Evolutionary conservation across 2,329 filamentous ascomycete species (phyloP).

Genomic region (Colletotrichum horii): DNA sequence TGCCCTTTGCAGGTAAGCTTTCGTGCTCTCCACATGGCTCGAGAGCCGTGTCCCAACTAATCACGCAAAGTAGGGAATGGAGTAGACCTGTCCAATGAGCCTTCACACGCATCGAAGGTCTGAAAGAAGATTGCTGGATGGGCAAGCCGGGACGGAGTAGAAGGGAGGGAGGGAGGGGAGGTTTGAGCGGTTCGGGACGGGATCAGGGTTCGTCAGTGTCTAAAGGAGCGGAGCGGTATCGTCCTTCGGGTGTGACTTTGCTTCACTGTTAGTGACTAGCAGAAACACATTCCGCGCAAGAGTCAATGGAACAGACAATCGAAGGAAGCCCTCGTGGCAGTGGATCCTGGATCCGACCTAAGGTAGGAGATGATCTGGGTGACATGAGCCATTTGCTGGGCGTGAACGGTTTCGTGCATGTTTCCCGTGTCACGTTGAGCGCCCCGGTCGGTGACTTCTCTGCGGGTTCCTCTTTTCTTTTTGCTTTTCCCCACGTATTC

Average conservation of each 20-base stretch:
- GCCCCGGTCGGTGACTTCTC: background rate
- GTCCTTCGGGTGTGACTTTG: background rate
- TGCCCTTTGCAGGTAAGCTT: background rate
- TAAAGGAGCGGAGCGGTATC: background rate
- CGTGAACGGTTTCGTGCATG: background rate
- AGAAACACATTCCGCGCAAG: background rate
- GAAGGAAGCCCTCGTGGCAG: constrained; percentile 4
- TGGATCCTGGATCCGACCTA: background rate
- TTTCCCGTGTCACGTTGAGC: background rate
- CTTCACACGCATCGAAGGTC: background rate
- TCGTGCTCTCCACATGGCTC: background rate
- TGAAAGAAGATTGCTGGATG: background rate
- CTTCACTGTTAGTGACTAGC: background rate
- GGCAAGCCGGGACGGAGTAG: background rate
- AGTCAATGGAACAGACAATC: background rate
- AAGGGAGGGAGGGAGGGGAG: background rate
- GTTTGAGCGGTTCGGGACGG: background rate
- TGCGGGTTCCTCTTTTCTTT: background rate
- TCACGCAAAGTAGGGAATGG: background rate
- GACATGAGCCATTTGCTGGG: background rate
- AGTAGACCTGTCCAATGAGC: background rate
- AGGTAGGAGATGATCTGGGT: background rate
- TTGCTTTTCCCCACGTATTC: background rate
- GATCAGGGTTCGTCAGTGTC: background rate
- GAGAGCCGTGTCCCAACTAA: background rate